Evolutionary conservation across 2,329 filamentous ascomycete species (phyloP), one percentile per base, ranked within the genome.

Genomic region (Penicillium oxalicum): DNA sequence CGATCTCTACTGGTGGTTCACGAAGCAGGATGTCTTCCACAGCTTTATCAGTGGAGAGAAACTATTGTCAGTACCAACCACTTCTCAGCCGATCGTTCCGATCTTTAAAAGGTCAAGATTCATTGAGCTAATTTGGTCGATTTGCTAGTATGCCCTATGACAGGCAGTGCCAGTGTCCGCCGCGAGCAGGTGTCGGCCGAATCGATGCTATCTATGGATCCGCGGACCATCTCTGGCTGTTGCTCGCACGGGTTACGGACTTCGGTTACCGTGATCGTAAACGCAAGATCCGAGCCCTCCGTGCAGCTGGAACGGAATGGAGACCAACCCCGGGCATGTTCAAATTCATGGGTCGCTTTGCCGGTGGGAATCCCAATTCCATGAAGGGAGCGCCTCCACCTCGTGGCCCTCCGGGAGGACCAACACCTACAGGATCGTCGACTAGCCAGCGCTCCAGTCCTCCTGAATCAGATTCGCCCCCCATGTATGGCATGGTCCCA

Each of bases 1-100:
- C 55, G 93, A 97, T 69, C 71, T 97, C 4, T 94, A 87, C 64
- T 98, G 91, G 91, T 96, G 90, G 87, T 96, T 91, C 65, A 85
- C 81, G 60, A 95, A 95, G 68, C 93, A 96, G 75, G 93, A 97
- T 66, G 82, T 87, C 7, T 94, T 91, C 59, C 91, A 96, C 66
- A 90, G 88, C 64, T 81, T 96, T 52, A 74, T 97, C 25, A 93
- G 91, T 57, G 91, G 89, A 7, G 91, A 91, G 37, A 79, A 79
- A 53, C 74, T 94, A 40, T 84, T 96, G 89, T 95, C 74, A 78
- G 89, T 78, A 26, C 36, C 37, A 18, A 42, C 3, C 25, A 27
- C 32, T 3, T 28, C 29, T 8, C 8, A 13, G 18, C 13, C 8
- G 13, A 5, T 27, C 8, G 9, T 8, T 35, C 11, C 8, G 3